Evolutionary conservation across 306 rosid genomes (phyloP), one percentile per base, ranked within the genome.

Genomic region (Sphenostylis stenocarpa): DNA sequence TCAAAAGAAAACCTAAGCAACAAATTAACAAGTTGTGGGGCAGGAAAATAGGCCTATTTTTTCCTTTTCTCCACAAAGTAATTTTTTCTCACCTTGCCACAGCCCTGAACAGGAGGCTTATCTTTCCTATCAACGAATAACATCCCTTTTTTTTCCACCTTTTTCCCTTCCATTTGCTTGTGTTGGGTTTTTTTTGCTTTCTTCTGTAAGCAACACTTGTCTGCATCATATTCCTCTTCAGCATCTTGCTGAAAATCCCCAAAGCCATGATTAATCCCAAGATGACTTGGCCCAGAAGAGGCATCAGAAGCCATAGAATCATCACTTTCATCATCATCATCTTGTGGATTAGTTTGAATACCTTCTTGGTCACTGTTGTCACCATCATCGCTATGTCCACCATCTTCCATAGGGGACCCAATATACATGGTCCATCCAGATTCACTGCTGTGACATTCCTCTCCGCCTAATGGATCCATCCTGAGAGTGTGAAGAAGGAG

Each of bases 281-380:
- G 76, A 70, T 79, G 85, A 58, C 87, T 84, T 48, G 96, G 97
- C 13, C 96, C 91, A 58, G 99, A 95, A 69, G 99, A 95, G 80
- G 99, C 99, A 84, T 95, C 99, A 72, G 99, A 95, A 77, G 93
- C 91, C 99, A 95, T 92, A 20, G 99, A 95, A 77, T 93, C 98
- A 85, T 91, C 98, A 69, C 91, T 87, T n/a, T 89, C 90, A 75
- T 85, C 87, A 39, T 86, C 87, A 45, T 85, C 86, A 65, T 84
- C 88, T 39, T 81, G 87, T 13, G 72, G 61, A 69, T 60, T 23
- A 53, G 58, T 60, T 48, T 77, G 73, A 36, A 14, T 45, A 1
- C 45, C 67, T 38, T 73, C 86, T 0, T 75, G 36, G 0, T 51
- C 26, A 2, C n/a, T 12, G 1, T 52, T 53, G 28, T 55, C 73